These are phyloP conservation scores for Domatiomyces globalis DNA, from an alignment of 2,329 filamentous ascomycete species.

Conservation along the genomic window DNA sequence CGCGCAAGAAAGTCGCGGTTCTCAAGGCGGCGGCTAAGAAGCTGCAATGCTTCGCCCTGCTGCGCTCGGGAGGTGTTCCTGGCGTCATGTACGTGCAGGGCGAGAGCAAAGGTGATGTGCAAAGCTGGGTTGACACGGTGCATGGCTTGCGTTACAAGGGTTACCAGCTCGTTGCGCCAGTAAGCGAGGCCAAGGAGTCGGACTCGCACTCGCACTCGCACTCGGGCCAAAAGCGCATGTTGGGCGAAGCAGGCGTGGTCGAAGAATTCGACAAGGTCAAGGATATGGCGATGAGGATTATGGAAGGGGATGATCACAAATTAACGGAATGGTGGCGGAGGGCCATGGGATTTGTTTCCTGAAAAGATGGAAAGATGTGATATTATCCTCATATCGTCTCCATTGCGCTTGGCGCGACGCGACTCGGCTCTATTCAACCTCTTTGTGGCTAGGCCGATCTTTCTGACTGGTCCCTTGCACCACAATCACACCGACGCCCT, in stretches of 20 bases:
- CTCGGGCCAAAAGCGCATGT: conserved; percentile 2
- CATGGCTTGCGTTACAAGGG: conserved; percentile 57
- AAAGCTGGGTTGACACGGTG: conserved; percentile 50
- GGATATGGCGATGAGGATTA: conserved; percentile 50
- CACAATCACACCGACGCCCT: neutral
- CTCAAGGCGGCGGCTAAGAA: conserved; percentile 51
- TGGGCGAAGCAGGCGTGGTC: conserved; percentile 22
- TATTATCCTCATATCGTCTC: neutral
- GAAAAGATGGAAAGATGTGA: neutral
- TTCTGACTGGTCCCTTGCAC: neutral
- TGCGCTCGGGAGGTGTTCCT: conserved; percentile 53
- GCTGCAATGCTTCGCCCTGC: conserved; percentile 47
- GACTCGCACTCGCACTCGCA: conserved; percentile 8
- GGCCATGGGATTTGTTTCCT: conserved; percentile 42
- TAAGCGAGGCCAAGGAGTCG: conserved; percentile 28
- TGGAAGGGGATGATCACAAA: conserved; percentile 39
- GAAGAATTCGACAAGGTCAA: conserved; percentile 50
- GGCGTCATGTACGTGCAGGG: conserved; percentile 70
- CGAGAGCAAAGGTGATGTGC: conserved; percentile 37
- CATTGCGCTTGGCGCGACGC: too few relatives aligned
- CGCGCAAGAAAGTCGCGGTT: conserved; percentile 54
- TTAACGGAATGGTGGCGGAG: conserved; percentile 47
- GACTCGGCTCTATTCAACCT: neutral
- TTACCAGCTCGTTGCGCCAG: conserved; percentile 47
- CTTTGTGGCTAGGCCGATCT: neutral